Evolutionary conservation across 805 yeast species (phyloP).

Genomic region (Pichia phayaonensis): DNA sequence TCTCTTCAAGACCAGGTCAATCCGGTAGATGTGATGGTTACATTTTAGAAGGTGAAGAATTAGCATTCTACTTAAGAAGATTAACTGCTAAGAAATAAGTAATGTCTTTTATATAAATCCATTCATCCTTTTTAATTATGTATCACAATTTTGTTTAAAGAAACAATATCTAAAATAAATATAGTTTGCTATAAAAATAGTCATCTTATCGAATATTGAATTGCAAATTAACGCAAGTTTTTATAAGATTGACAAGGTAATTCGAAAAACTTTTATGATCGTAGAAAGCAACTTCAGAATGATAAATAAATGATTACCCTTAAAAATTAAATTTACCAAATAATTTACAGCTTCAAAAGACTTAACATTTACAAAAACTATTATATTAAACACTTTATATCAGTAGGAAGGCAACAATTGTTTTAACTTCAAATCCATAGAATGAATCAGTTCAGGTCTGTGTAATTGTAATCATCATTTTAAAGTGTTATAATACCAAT

Average conservation of each 20-base stretch:
- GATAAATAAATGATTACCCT: background rate
- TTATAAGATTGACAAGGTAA: too few species aligned
- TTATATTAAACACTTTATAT: background rate
- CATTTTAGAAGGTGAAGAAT: constrained; percentile 99
- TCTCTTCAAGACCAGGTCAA: constrained; percentile 99
- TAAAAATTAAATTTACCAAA: background rate
- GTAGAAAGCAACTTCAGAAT: too few species aligned
- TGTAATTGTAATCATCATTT: constrained; percentile 40
- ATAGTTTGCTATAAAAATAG: background rate
- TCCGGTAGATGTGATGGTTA: constrained; percentile 99
- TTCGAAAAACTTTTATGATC: too few species aligned
- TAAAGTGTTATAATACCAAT: constrained; percentile 1
- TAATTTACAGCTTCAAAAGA: background rate
- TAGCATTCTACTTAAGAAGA: constrained; percentile 99
- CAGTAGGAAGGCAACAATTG: constrained; percentile 22
- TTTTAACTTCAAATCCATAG: constrained; percentile 22
- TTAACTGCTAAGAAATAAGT: constrained; percentile 96
- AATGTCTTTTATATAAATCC: constrained; percentile 4
- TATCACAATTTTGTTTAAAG: background rate
- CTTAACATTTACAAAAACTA: background rate
- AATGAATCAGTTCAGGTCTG: constrained; percentile 52
- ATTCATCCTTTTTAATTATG: background rate
- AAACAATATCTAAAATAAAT: background rate
- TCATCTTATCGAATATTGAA: background rate
- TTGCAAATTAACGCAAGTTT: too few species aligned